Evolutionary conservation across 768 basidiomycete genomes (phyloP), one percentile per base, ranked within the genome.

Genomic region (Asterophora parasitica): DNA sequence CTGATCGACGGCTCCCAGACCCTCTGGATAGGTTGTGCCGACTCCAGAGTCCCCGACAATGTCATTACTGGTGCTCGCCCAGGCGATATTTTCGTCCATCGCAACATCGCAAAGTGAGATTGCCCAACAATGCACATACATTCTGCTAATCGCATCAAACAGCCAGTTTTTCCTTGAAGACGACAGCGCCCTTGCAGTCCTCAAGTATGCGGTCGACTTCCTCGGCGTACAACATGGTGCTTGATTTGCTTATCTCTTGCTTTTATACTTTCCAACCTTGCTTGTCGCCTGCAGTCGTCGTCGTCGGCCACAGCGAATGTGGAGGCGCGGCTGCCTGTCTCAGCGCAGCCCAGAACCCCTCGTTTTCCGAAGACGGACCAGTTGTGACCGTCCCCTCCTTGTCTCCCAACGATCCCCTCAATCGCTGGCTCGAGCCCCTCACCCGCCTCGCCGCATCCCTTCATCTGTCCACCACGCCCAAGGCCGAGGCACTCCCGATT

Each of bases 61-160:
- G 83, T 88, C 54, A 69, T 88, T 48, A 82, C 81, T 30, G 78
- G 72, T 30, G 71, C 79, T 7, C 74, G 74, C 53, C 92, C 92
- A 0, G 92, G 91, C 44, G 84, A 85, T 36, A 79, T 88, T 51
- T 93, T 94, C 58, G 82, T 85, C 23, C 83, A 91, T 65, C 73
- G 92, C 39, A 93, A 93, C 65, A 83, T 94, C 54, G 92, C 90
- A 44, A 93, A 95, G 85, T 89, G 55, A 48, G 82, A 66, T 31
- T 11, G 15, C 8, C 44, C 15, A 6, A 26, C n/a, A 35, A 4
- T 10, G 17, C 4, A n/a, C 2, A 13, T 30, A n/a, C n/a, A 37
- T 46, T 23, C 16, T 12, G 26, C n/a, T 45, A 17, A 41, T 28
- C 4, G 30, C 30, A 31, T 12, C 2, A 12, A 4, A 12, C 51